Percentiles rank a stretch among this genome's conserved stretches.
These are phyloP conservation scores for Citrullus colocynthis DNA, from an alignment of 306 rosid species.

Conservation along the genomic window DNA sequence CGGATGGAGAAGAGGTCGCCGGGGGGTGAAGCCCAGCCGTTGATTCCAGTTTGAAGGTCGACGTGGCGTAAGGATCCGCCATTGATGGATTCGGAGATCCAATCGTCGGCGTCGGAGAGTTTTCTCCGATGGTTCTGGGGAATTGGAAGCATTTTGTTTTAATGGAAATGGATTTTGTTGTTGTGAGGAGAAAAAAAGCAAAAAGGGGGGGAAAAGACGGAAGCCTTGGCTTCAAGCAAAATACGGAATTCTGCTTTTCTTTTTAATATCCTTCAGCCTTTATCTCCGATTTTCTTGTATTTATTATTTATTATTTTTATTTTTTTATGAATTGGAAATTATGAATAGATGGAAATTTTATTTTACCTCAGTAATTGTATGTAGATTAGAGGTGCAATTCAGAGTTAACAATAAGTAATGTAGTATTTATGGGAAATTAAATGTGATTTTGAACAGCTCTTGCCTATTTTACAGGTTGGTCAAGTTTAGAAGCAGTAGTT, in stretches of 20 bases:
- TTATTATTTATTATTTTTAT: not conserved
- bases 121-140: conserved; percentile 25
- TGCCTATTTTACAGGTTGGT: not conserved
- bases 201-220: not conserved
- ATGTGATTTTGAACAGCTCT: not conserved
- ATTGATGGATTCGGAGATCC: conserved; percentile 43
- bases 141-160: conserved; percentile 31
- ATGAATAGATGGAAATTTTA: not conserved
- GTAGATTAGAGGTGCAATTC: not conserved
- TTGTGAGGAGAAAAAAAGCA: not conserved
- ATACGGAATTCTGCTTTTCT: not conserved
- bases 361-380: not conserved
- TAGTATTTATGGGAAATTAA: not conserved
- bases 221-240: conserved; percentile 2
- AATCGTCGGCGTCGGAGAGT: conserved; percentile 15
- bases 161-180: not conserved
- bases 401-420: not conserved
- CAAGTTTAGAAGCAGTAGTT: not conserved
- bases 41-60: conserved; percentile 52
- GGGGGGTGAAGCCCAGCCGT: conserved; percentile 93
- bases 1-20: conserved; percentile 69
- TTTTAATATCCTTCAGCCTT: not conserved
- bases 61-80: conserved; percentile 67
- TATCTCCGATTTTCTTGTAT: not conserved
- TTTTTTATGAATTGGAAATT: no score